These are phyloP conservation scores for Quercus phellos DNA, from an alignment of 331 rosid species.

Conservation along the genomic window DNA sequence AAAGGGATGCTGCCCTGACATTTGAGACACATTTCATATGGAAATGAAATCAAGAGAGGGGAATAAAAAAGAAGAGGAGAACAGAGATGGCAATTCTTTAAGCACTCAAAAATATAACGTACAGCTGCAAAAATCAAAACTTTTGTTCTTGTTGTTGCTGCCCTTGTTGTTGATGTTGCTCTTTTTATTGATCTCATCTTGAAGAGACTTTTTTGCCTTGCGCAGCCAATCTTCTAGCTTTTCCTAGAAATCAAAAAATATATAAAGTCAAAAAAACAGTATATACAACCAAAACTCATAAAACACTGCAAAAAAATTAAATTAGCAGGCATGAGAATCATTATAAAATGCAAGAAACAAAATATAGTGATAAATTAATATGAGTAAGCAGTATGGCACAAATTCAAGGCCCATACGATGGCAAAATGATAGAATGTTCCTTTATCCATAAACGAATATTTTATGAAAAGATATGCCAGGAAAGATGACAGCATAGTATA, in stretches of 20 bases:
- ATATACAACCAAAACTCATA: slow-evolving; percentile 8
- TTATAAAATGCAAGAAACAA: neutral
- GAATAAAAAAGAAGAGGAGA: neutral
- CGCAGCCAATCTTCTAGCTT: slow-evolving; percentile 87
- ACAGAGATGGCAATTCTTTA: slow-evolving; percentile 1
- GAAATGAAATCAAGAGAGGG: neutral
- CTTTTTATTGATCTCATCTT: slow-evolving; percentile 53
- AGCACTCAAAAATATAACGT: slow-evolving; percentile 27
- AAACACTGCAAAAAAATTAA: neutral
- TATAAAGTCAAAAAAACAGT: slow-evolving; percentile 7
- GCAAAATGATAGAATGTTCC: neutral
- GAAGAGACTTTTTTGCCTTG: slow-evolving; percentile 47
- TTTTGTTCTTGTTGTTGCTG: slow-evolving; percentile 22
- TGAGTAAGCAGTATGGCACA: neutral
- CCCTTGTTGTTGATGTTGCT: slow-evolving; percentile 8
- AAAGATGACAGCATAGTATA: too few relatives aligned
- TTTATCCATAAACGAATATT: neutral
- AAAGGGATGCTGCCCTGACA: too few relatives aligned
- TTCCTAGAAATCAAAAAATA: slow-evolving; percentile 48
- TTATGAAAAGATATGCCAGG: neutral
- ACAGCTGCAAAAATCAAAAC: slow-evolving; percentile 50
- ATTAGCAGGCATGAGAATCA: neutral
- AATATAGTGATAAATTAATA: neutral
- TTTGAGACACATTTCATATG: neutral
- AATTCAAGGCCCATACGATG: neutral